Evolutionary conservation across 169 alveolate genomes (phyloP), one percentile per base, ranked within the genome.

Genomic region (Plasmodium gonderi): DNA sequence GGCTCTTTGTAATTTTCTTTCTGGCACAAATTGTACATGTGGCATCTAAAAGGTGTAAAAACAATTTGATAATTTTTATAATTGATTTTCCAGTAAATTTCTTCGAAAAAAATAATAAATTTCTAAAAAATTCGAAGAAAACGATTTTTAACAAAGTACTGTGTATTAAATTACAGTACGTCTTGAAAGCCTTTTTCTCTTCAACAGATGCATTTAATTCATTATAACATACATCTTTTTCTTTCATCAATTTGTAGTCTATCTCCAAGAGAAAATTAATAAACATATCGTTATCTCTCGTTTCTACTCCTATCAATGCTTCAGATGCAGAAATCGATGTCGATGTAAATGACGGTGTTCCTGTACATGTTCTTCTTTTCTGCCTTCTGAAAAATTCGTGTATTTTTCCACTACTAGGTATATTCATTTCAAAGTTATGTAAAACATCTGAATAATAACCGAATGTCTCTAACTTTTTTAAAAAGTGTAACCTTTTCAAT

Each of bases 91-190:
- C 77, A 23, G 91, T 65, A 78, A 77, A 90, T 67, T 90, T 90
- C 80, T 90, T 90, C 36, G 91, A 90, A 78, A 77, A 90, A 3
- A 79, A 77, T 26, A 90, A 51, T 31, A 77, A 51, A 44, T 90
- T 90, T 78, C 49, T 90, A 76, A 90, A 90, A n/a, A 80, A 54
- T 79, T 90, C 91, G 14, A 90, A 77, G 51, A 90, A 90, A 42
- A 78, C 51, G 29, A 29, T 40, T 65, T 44, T 90, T 44, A 90
- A 77, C 51, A 90, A 79, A 12, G 90, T 90, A 78, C 49, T 77
- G 11, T 49, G 38, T 29, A 90, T 23, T 40, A 90, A 38, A 11
- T 40, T 20, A 49, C 36, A 67, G 20, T 90, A 90, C 12, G 72
- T 40, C 74, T 78, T 78, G 17, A 77, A 9, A 45, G 42, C n/a